Conservation (phyloP, 805 yeast genomes). For the Monosporozyma unispora region DNA sequence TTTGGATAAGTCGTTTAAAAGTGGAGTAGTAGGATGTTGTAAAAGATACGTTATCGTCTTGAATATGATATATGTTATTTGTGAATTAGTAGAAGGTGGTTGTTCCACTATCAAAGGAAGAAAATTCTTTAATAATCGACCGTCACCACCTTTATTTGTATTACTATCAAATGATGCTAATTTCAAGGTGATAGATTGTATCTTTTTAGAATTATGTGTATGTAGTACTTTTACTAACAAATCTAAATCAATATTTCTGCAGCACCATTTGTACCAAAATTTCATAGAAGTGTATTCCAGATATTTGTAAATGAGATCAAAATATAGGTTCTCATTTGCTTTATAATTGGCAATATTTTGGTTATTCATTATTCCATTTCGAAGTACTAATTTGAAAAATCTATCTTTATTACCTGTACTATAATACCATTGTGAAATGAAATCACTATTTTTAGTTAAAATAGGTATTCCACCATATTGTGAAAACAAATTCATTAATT, state of each 20-base stretch:
- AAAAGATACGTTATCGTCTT: slow-evolving; percentile 19
- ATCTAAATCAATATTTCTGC: slow-evolving; percentile 9
- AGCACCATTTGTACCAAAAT: slow-evolving; percentile 26
- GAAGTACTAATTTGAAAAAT: slow-evolving; percentile 9
- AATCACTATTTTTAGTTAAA: slow-evolving; percentile 6
- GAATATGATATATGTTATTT: slow-evolving; percentile 17
- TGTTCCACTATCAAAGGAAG: slow-evolving; percentile 5
- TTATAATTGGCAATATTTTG: slow-evolving; percentile 9
- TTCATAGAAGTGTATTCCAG: slow-evolving; percentile 15
- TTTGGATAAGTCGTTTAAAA: neutral
- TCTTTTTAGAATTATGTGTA: slow-evolving; percentile 8
- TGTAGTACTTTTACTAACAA: slow-evolving; percentile 7
- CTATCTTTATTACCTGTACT: neutral
- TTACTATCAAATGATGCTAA: slow-evolving; percentile 11
- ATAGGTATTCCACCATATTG: slow-evolving; percentile 22
- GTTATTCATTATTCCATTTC: slow-evolving; percentile 21
- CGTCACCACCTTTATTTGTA: slow-evolving; percentile 2
- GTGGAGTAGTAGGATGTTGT: slow-evolving; percentile 4
- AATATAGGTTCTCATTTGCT: slow-evolving; percentile 9
- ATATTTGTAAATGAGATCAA: slow-evolving; percentile 17
- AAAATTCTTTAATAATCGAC: slow-evolving; percentile 16
- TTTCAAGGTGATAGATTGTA: slow-evolving; percentile 21
- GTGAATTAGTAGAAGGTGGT: slow-evolving; percentile 5
- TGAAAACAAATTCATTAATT: slow-evolving; percentile 15
- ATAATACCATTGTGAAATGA: slow-evolving; percentile 3